Conservation (phyloP, 148 eudicot species). For the Rhododendron griersonianum region DNA sequence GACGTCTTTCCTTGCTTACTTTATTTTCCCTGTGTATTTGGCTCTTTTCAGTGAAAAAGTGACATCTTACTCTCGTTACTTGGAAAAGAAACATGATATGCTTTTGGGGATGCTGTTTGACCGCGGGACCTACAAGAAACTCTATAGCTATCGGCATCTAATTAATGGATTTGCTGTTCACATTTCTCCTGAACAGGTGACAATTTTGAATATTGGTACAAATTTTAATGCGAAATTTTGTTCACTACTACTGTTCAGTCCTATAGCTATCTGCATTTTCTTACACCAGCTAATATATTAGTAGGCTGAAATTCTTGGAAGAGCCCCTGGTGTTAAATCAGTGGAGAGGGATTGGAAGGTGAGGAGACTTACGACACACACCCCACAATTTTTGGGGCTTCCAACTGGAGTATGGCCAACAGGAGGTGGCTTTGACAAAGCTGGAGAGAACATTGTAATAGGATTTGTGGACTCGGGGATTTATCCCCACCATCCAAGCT, state of each 20-base stretch:
- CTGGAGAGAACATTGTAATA: conserved; percentile 90
- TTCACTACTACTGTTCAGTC: background rate
- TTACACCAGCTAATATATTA: conserved; percentile 42
- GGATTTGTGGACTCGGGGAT: conserved; percentile 96
- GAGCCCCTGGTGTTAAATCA: conserved; percentile 83
- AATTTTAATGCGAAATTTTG: background rate
- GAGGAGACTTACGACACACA: conserved; percentile 87
- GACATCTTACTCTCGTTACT: conserved; percentile 75
- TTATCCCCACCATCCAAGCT: conserved; percentile 84
- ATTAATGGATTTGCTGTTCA: conserved; percentile 94
- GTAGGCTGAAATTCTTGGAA: conserved; percentile 91
- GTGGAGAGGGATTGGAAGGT: conserved; percentile 98
- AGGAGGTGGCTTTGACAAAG: conserved; percentile 83
- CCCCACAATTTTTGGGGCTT: conserved; percentile 95
- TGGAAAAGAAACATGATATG: conserved; percentile 91
- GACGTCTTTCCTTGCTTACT: background rate
- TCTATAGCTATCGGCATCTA: conserved; percentile 89
- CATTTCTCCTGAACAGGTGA: conserved; percentile 88
- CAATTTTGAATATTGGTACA: conserved; percentile 11
- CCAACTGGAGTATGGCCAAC: conserved; percentile 99
- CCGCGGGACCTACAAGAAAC: conserved; percentile 68
- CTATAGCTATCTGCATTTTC: conserved; percentile 19
- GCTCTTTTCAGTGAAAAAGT: conserved; percentile 62
- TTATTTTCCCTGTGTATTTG: conserved; percentile 14
- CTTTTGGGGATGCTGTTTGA: conserved; percentile 80